Evolutionary conservation across 768 basidiomycete genomes (phyloP).

Genomic region (Tricholoma furcatifolium): DNA sequence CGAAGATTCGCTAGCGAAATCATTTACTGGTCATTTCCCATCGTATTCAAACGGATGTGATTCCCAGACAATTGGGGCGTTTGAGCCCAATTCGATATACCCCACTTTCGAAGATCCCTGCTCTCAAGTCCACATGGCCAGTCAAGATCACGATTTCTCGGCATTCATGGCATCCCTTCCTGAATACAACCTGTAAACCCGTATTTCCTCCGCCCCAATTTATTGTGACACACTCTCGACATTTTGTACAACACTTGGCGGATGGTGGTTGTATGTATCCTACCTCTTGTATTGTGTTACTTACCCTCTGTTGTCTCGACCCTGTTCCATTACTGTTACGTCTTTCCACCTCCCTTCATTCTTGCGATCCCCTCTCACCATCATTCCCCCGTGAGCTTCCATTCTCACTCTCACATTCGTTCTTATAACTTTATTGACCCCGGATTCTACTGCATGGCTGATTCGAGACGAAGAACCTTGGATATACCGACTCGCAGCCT

Average conservation of each 20-base stretch:
- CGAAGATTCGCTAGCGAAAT: conserved; percentile 29
- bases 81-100: conserved; percentile 19
- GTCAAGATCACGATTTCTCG: conserved; percentile 32
- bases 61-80: conserved; percentile 16
- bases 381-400: conserved; percentile 7
- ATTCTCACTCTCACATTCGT: conserved; percentile 13
- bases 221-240: background rate
- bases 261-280: background rate
- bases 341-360: background rate
- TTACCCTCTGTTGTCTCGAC: background rate
- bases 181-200: conserved; percentile 27
- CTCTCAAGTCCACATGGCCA: conserved; percentile 23
- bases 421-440: conserved; percentile 9
- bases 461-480: conserved; percentile 13
- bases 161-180: conserved; percentile 35
- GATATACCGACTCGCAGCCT: conserved; percentile 11
- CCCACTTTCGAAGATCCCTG: conserved; percentile 18
- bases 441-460: conserved; percentile 3
- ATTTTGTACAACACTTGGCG: background rate
- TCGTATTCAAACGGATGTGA: conserved; percentile 18
- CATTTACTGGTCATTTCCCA: conserved; percentile 22
- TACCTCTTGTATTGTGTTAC: conserved; percentile 9
- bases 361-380: conserved; percentile 1
- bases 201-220: conserved; percentile 8
- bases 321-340: background rate